Evolutionary conservation across 257 asterid genomes (phyloP).

Genomic region (Catharanthus roseus): DNA sequence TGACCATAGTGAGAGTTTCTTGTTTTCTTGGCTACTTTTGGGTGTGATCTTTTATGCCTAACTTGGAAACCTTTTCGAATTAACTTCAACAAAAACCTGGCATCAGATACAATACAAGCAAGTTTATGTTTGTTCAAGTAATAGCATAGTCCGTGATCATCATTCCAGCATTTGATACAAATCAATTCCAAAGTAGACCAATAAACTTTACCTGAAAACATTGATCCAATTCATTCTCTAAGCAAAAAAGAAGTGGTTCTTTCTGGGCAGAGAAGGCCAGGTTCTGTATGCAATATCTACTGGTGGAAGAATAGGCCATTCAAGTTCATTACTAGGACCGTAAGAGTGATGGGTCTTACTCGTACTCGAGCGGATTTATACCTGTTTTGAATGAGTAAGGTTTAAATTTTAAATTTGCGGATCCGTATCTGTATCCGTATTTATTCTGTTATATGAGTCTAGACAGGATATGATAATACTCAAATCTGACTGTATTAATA

Average conservation of each 20-base stretch:
- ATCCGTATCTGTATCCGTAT: too few species aligned
- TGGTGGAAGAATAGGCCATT: slow-evolving; percentile 22
- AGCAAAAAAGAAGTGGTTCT: too few species aligned
- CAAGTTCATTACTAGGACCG: too few species aligned
- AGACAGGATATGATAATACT: too few species aligned
- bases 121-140: not conserved
- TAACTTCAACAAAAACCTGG: too few species aligned
- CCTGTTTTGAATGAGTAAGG: too few species aligned
- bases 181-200: not conserved
- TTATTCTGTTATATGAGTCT: too few species aligned
- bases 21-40: not conserved
- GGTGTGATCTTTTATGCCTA: not conserved
- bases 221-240: not conserved
- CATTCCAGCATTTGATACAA: not conserved
- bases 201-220: not conserved
- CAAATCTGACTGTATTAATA: too few species aligned
- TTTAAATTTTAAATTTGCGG: too few species aligned
- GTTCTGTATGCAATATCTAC: slow-evolving; percentile 18
- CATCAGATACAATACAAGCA: not conserved
- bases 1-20: not conserved
- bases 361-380: too few species aligned
- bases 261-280: slow-evolving; percentile 14
- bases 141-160: not conserved
- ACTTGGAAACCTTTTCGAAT: too few species aligned
- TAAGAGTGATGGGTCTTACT: too few species aligned